phyloP scores from a whole-genome alignment of 441 rosid genomes.

The Pelargonium myrrhifolium region DNA sequence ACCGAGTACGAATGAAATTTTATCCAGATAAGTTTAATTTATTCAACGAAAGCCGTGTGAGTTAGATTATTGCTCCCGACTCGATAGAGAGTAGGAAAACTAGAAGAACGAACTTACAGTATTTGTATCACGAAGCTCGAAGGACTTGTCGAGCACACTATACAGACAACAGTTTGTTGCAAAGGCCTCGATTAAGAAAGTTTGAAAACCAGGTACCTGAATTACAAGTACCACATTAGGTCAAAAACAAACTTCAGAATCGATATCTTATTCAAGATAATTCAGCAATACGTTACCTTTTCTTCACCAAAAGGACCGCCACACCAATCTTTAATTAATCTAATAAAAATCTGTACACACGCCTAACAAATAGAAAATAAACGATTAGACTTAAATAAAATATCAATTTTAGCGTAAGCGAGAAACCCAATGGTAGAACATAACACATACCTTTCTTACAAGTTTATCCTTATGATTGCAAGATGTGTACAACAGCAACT shows the following conservation, averaged over 20 bases:
- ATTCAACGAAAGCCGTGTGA: not conserved
- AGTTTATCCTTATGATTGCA: conserved; percentile 70
- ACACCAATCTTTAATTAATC: conserved; percentile 88
- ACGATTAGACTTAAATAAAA: not conserved
- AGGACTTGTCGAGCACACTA: conserved; percentile 81
- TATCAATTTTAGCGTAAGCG: not conserved
- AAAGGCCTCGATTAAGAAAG: conserved; percentile 57
- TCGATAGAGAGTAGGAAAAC: not conserved
- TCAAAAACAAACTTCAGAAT: conserved; percentile 1
- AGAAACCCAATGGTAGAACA: not conserved
- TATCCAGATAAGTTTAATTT: not conserved
- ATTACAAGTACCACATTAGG: conserved; percentile 17
- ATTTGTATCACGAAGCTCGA: conserved; percentile 78
- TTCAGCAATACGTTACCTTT: conserved; percentile 37
- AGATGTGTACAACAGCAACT: conserved; percentile 52
- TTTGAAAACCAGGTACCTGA: conserved; percentile 83
- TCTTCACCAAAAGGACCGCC: conserved; percentile 48
- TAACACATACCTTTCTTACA: conserved; percentile 59
- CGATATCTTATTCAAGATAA: conserved; percentile 12
- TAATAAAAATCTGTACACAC: conserved; percentile 79
- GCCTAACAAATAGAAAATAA: conserved; percentile 34
- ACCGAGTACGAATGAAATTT: not conserved
- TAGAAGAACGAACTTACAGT: conserved; percentile 50
- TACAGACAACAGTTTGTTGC: conserved; percentile 72
- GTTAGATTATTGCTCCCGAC: not conserved